Evolutionary conservation across 306 rosid species (phyloP), one percentile per base, ranked within the genome.

Genomic region (Cicer cuneatum): DNA sequence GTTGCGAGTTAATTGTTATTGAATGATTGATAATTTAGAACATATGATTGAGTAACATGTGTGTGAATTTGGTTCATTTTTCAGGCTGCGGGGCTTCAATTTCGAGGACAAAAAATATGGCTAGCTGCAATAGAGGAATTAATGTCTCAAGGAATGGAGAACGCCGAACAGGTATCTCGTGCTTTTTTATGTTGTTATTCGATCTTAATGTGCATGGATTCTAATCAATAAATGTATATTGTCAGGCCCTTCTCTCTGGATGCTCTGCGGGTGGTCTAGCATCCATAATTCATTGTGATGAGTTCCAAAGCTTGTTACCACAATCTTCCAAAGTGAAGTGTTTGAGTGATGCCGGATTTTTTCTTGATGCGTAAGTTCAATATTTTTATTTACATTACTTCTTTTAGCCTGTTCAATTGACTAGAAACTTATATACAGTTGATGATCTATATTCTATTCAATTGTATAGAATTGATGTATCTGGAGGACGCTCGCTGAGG

Each of bases 241-340:
- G 5, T 29, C 85, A 92, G 95, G 90, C 91, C 54, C 90, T 93
- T 80, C 98, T 93, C 59, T 89, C 98, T 59, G 98, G 98, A 82
- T 93, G 98, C 78, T 93, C 96, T 39, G 98, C 98, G 38, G 98
- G 98, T 66, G 95, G 98, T 62, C 87, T 93, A 56, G 98, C 98
- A 42, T 80, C 98, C 59, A 87, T 93, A 69, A 37, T 93, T 58
- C 98, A 93, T 82, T 93, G 98, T 78, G 98, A 93, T 75, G 96
- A 87, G 82, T 93, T 93, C 71, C 80, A 61, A 39, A 88, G 68
- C 67, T 65, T 86, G 73, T 87, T 93, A 69, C 85, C 90, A 8
- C 16, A 75, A 42, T 69, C 90, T 70, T 77, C 93, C 81, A 87
- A 72, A 77, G 95, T 89, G 58, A 93, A 93, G 89, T 93, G 98